Percentiles rank a stretch among this genome's conserved stretches.
Conservation (phyloP, 495 filamentous ascomycete species). For the Trichoderma orchidacearum region DNA sequence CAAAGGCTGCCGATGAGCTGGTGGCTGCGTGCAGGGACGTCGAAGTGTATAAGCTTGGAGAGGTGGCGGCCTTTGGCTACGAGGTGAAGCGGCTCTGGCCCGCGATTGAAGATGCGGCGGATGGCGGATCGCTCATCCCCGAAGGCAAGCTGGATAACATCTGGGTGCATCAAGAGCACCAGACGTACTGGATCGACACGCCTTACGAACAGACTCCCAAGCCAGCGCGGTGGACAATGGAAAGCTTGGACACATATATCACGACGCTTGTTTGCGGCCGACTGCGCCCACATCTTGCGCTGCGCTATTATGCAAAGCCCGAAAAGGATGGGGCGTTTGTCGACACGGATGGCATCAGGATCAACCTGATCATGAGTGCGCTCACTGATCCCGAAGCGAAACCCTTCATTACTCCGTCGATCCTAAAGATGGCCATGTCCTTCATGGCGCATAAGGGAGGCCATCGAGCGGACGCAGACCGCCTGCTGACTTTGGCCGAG, state of each 20-base stretch:
- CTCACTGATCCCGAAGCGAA: constrained; percentile 13
- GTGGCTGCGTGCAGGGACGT: neutral
- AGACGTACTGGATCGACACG: neutral
- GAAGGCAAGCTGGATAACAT: neutral
- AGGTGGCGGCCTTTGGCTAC: neutral
- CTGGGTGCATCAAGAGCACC: constrained; percentile 1
- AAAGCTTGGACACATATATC: constrained; percentile 21
- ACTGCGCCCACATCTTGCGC: constrained; percentile 9
- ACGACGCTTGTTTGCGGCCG: constrained; percentile 14
- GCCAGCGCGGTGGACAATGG: constrained; percentile 20
- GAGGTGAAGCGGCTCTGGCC: neutral
- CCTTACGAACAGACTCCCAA: constrained; percentile 11
- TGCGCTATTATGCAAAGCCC: constrained; percentile 11
- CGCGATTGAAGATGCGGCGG: neutral
- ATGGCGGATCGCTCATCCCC: neutral
- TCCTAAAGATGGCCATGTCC: constrained; percentile 23
- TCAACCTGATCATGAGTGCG: constrained; percentile 11
- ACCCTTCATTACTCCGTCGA: constrained; percentile 11
- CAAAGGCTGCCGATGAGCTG: neutral
- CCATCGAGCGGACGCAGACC: constrained; percentile 5
- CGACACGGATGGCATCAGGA: constrained; percentile 1
- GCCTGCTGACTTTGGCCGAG: constrained; percentile 11
- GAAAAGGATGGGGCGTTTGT: constrained; percentile 15
- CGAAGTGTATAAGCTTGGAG: neutral
- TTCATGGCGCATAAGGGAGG: constrained; percentile 12